These are phyloP conservation scores for Hanseniaspora meyeri DNA, from an alignment of 805 yeast genomes.

Conservation along the genomic window DNA sequence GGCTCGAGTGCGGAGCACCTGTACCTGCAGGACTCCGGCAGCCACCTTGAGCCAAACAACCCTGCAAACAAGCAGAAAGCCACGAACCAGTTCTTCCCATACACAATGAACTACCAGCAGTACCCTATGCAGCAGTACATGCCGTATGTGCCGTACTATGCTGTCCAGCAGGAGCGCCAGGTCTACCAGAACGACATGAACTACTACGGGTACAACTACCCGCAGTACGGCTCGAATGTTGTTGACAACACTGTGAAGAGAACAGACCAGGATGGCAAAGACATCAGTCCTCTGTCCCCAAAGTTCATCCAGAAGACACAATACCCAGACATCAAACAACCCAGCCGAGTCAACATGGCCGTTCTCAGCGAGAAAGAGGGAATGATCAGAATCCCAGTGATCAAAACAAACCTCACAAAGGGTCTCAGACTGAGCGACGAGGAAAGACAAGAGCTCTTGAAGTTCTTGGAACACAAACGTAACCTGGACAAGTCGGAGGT, in stretches of 20 bases:
- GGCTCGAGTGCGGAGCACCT: neutral
- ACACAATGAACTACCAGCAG: neutral
- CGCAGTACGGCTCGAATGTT: neutral
- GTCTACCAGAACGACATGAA: neutral
- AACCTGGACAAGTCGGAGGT: neutral
- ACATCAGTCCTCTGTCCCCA: conserved; percentile 2
- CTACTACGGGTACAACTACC: neutral
- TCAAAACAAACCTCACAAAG: neutral
- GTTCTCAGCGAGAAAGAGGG: neutral
- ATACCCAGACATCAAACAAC: neutral
- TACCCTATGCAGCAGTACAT: neutral
- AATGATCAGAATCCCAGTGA: neutral
- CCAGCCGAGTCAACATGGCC: neutral
- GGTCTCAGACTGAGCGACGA: neutral
- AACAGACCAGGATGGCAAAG: neutral
- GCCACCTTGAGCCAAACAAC: neutral
- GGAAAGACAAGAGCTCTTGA: neutral
- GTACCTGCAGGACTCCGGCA: neutral
- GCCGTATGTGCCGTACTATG: neutral
- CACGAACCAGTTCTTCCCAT: conserved; percentile 1
- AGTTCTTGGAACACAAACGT: neutral
- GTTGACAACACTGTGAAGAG: neutral
- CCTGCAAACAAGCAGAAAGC: neutral
- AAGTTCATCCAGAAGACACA: neutral
- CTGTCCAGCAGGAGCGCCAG: neutral